These are phyloP conservation scores for Sporopachydermia lactativora DNA, from an alignment of 805 yeast species.

Conservation along the genomic window DNA sequence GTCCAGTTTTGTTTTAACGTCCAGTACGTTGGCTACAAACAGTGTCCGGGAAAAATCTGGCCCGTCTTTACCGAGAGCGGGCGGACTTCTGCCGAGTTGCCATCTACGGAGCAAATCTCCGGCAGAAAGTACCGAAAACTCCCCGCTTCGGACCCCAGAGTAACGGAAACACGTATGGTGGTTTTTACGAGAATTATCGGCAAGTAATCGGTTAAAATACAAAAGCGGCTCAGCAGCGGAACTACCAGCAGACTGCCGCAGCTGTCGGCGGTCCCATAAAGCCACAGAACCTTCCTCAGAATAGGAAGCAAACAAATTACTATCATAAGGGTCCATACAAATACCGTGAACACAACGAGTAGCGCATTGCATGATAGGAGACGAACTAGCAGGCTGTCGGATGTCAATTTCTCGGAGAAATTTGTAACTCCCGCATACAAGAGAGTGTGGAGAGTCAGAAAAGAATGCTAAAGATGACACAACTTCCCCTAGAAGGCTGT, in stretches of 20 bases:
- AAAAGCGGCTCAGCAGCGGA: conserved; percentile 39
- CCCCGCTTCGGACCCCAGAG: conserved; percentile 51
- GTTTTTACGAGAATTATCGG: conserved; percentile 45
- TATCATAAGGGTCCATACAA: conserved; percentile 53
- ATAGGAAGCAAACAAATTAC: conserved; percentile 53
- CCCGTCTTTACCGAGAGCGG: conserved; percentile 12
- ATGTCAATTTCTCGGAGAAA: conserved; percentile 66
- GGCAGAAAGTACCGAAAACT: conserved; percentile 65
- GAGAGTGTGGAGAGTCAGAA: conserved; percentile 36
- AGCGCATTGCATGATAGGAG: conserved; percentile 46
- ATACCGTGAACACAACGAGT: conserved; percentile 61
- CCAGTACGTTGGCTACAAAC: conserved; percentile 66
- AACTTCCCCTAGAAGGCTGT: conserved; percentile 61
- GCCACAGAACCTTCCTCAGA: conserved; percentile 79
- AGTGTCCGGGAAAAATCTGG: conserved; percentile 16
- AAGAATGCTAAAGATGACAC: conserved; percentile 55
- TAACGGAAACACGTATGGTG: conserved; percentile 54
- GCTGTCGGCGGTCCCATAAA: conserved; percentile 65
- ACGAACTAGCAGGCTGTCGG: conserved; percentile 40
- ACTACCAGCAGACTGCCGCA: conserved; percentile 20
- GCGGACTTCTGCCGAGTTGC: conserved; percentile 51
- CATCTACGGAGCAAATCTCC: conserved; percentile 71
- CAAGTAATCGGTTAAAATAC: conserved; percentile 45
- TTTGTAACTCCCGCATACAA: conserved; percentile 67
- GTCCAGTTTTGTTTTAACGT: conserved; percentile 62